Evolutionary conservation across 306 rosid genomes (phyloP).

Genomic region (Pachyrhizus erosus): DNA sequence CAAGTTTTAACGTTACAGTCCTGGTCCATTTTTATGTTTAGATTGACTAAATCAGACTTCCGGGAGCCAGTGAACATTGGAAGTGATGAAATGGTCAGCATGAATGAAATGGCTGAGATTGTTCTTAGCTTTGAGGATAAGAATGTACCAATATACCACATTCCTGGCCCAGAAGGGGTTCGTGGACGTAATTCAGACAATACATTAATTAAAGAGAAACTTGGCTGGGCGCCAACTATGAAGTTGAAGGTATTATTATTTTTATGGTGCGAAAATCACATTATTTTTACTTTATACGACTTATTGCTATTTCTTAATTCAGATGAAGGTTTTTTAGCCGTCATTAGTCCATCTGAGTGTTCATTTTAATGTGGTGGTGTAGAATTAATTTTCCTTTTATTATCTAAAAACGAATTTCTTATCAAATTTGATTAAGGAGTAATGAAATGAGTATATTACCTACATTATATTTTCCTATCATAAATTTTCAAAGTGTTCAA

Average conservation of each 20-base stretch:
- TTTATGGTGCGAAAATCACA: background rate
- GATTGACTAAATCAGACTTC: conserved; percentile 97
- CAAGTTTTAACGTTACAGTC: background rate
- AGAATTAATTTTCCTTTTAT: conserved; percentile 12
- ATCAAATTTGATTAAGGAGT: conserved; percentile 21
- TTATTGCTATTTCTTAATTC: background rate
- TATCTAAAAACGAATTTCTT: background rate
- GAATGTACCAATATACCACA: conserved; percentile 83
- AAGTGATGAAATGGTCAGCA: conserved; percentile 99
- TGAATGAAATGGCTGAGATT: conserved; percentile 99
- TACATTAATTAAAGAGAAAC: conserved; percentile 93
- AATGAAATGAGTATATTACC: background rate
- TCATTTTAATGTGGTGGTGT: background rate
- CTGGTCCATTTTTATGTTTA: conserved; percentile 33
- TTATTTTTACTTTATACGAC: conserved; percentile 10
- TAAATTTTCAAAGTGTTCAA: background rate
- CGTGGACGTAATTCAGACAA: conserved; percentile 99
- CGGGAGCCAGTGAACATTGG: conserved; percentile 97
- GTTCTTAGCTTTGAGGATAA: conserved; percentile 90
- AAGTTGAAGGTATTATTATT: conserved; percentile 76
- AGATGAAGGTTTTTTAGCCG: background rate
- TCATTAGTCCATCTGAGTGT: background rate
- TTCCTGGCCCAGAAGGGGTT: conserved; percentile 99
- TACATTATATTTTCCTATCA: background rate
- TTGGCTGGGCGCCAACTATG: conserved; percentile 99